Base-by-base conservation (phyloP, 345 rosid species). In the Gossypium stocksii region DNA sequence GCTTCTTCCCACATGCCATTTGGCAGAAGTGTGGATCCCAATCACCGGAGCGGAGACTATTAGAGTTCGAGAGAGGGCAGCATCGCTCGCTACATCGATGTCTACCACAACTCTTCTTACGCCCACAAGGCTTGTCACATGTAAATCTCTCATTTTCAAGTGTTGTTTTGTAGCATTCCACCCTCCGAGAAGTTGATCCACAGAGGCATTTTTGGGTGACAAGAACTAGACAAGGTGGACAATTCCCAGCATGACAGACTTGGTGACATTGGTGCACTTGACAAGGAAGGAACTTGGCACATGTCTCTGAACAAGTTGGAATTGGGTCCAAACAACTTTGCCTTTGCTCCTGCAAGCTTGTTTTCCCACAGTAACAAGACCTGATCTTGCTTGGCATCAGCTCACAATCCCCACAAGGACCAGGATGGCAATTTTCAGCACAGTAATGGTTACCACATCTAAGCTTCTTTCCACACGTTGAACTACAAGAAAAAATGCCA, bases 11-110 rank as follows among this genome's bases (percentile, higher is more conserved):
- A 80, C 99, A 95, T 6, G 89, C 78, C 85, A 93, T 83, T 69
- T 92, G 92, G 82, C 99, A 95, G 51, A 87, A 83, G 79, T 95
- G 98, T 12, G 92, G 94, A 79, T 95, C 96, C 97, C 93, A 89
- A 45, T 83, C 84, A 14, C 85, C 90, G 66, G 87, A 81, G 17
- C 72, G 56, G 23, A 22, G 57, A 68, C 75, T 79, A 63, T 82
- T 84, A 25, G 87, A 71, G 70, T 83, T 91, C 63, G 91, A 88
- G 68, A 87, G 90, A 79, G 97, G 97, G 77, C 98, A 95, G 74
- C 99, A 95, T 54, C 97, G 88, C 75, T 95, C 97, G 44, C 92
- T 95, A 68, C 98, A 95, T 19, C 98, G 85, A 66, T 93, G 98
- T 78, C 99, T 90, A 69, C 98, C 97, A 48, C 97, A 95, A 61